Evolutionary conservation across 148 eudicot species (phyloP).

Genomic region (Cornus kousa): DNA sequence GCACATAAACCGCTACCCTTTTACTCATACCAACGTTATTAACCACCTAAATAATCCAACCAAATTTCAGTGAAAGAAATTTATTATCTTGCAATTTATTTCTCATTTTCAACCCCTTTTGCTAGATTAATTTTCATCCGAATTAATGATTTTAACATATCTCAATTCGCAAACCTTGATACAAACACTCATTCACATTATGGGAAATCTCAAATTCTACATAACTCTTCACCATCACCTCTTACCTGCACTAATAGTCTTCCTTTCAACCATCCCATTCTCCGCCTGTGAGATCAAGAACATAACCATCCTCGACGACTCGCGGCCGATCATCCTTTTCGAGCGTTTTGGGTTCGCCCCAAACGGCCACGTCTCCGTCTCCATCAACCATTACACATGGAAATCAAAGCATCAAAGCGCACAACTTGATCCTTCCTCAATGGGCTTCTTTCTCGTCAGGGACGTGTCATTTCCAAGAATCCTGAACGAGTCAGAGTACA

Average conservation of each 20-base stretch:
- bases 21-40: background rate
- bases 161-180: background rate
- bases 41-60: background rate
- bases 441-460: slow-evolving; percentile 27
- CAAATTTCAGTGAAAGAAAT: background rate
- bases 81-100: background rate
- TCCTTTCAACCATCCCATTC: background rate
- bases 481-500: slow-evolving; percentile 22
- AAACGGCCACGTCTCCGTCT: slow-evolving; percentile 14
- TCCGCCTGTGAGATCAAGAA: slow-evolving; percentile 20
- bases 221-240: background rate
- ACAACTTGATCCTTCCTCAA: slow-evolving; percentile 20
- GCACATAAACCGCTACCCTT: background rate
- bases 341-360: slow-evolving; percentile 23
- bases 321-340: slow-evolving; percentile 26
- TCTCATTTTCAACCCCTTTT: background rate
- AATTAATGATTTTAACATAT: background rate
- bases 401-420: slow-evolving; percentile 18
- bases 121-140: background rate
- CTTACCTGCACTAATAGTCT: background rate
- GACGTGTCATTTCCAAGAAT: slow-evolving; percentile 25
- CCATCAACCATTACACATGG: slow-evolving; percentile 18
- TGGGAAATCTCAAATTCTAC: background rate
- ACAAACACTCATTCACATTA: background rate
- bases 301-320: slow-evolving; percentile 17